phyloP scores from a whole-genome alignment of 306 rosid genomes.

The cucumber (Cucumis sativus) region Cucumber_9930_V3 NC_026660.2:7266001-7266500 shows the following conservation, averaged over 20 bases:
- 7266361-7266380: constrained; percentile 53
- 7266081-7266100: too few relatives aligned
- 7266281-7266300: constrained; percentile 56
- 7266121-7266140: too few relatives aligned
- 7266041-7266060: too few relatives aligned
- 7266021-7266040: too few relatives aligned
- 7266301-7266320: constrained; percentile 41
- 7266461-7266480: constrained; percentile 59
- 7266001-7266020: too few relatives aligned
- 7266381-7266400: constrained; percentile 78
- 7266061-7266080: too few relatives aligned
- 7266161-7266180: constrained; percentile 53
- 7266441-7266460: constrained; percentile 82
- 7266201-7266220: constrained; percentile 41
- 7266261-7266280: constrained; percentile 87
- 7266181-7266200: constrained; percentile 63
- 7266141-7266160: constrained; percentile 41
- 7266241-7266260: constrained; percentile 39
- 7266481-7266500: constrained; percentile 86
- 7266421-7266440: constrained; percentile 94
- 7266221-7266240: constrained; percentile 44
- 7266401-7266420: constrained; percentile 96
- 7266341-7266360: constrained; percentile 64
- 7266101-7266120: too few relatives aligned
- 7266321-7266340: constrained; percentile 33